These are phyloP conservation scores for Melanogaster broomeanus DNA, from an alignment of 768 basidiomycete species.

Conservation along the genomic window DNA sequence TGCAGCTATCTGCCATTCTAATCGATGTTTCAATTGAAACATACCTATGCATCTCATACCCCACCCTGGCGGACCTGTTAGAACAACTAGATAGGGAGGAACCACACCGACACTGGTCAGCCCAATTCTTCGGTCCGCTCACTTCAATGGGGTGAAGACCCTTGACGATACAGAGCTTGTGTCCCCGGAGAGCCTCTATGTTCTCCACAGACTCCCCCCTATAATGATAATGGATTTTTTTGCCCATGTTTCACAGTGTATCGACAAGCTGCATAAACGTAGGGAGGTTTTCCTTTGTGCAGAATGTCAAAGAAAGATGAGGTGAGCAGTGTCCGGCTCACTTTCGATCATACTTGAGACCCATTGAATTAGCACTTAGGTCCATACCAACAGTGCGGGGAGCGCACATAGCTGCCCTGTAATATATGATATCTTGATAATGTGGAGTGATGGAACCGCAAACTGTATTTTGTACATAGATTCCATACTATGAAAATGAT, in stretches of 20 bases:
- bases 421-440: too few species aligned
- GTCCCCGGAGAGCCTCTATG: not conserved
- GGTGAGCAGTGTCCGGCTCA: too few species aligned
- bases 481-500: too few species aligned
- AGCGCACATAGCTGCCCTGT: too few species aligned
- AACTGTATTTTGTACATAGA: too few species aligned
- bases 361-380: too few species aligned
- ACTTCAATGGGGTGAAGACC: not conserved
- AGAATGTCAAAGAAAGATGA: too few species aligned
- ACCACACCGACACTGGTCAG: not conserved
- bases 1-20: not conserved
- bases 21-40: not conserved
- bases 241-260: slow-evolving; percentile 1
- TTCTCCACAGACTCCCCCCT: not conserved
- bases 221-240: slow-evolving; percentile 9
- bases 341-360: too few species aligned
- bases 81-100: not conserved
- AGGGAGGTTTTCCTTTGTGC: too few species aligned
- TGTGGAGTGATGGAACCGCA: too few species aligned
- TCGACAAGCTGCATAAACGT: too few species aligned
- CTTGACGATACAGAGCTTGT: slow-evolving; percentile 4
- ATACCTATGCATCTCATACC: not conserved
- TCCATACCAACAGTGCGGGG: too few species aligned
- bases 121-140: not conserved
- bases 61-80: not conserved